These are phyloP conservation scores for Coemansia sp. DNA, from an alignment of 192 early-diverging fungal genomes.

Conservation along the genomic window DNA sequence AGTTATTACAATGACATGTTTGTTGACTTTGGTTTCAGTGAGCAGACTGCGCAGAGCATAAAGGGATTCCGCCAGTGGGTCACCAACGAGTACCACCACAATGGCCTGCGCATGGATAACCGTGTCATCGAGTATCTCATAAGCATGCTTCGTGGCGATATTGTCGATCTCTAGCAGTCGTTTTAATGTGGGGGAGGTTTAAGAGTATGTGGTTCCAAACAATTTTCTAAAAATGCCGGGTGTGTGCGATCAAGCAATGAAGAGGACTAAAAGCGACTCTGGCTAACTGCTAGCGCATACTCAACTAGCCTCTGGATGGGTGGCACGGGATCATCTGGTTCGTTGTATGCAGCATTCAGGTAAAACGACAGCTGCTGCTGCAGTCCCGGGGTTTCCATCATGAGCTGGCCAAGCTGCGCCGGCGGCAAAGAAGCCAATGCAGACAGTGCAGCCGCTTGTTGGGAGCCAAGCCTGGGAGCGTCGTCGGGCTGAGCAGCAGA, in stretches of 20 bases:
- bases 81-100: conserved; percentile 71
- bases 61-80: conserved; percentile 65
- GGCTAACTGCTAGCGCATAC: conserved; percentile 10
- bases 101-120: conserved; percentile 59
- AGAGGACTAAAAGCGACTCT: neutral
- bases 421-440: neutral
- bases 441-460: neutral
- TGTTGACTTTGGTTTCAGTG: conserved; percentile 64
- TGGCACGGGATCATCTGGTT: neutral
- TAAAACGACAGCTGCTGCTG: neutral
- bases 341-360: neutral
- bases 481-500: neutral
- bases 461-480: neutral
- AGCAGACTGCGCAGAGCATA: conserved; percentile 58
- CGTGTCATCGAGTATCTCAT: conserved; percentile 62
- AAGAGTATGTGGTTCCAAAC: neutral
- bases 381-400: neutral
- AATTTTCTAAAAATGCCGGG: too few relatives aligned
- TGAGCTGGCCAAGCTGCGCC: neutral
- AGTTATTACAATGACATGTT: conserved; percentile 76
- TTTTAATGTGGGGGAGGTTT: too few relatives aligned
- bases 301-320: conserved; percentile 7
- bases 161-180: conserved; percentile 22
- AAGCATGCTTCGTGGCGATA: conserved; percentile 59
- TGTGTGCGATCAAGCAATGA: neutral